These are phyloP conservation scores for Ogataea corticis DNA, from an alignment of 805 yeast genomes.

Conservation along the genomic window DNA sequence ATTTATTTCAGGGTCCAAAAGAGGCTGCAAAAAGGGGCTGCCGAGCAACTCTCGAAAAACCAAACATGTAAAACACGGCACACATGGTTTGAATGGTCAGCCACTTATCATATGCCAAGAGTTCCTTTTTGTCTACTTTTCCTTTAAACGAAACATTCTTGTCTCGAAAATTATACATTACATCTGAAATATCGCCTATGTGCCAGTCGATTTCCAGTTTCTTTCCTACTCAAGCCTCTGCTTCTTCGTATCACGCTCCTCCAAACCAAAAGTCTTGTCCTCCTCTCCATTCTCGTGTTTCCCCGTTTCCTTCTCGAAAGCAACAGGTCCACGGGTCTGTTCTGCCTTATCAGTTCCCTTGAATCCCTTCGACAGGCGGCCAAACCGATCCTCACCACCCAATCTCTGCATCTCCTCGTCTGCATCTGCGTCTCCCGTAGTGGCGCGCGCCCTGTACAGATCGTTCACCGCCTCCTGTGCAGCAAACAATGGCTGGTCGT, in stretches of 20 bases:
- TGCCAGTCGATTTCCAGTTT: no score
- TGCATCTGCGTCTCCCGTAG: conserved; percentile 22
- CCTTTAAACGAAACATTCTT: no score
- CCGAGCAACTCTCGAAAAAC: no score
- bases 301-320: conserved; percentile 26
- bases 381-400: conserved; percentile 15
- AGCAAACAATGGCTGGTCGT: conserved; percentile 58
- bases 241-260: conserved; percentile 9
- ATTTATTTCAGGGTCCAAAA: background rate
- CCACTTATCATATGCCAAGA: no score
- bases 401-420: conserved; percentile 11
- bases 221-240: conserved; percentile 4
- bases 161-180: no score
- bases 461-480: conserved; percentile 51
- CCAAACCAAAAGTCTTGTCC: conserved; percentile 4
- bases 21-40: background rate
- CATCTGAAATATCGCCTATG: no score
- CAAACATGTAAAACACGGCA: no score
- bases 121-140: no score
- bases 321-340: conserved; percentile 24
- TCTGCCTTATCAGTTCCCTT: conserved; percentile 3
- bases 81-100: no score
- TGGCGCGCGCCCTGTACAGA: conserved; percentile 46
- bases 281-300: background rate
- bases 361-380: conserved; percentile 13